phyloP scores from a whole-genome alignment of 2,329 filamentous ascomycete genomes.

The Stemphylium vesicarium region DNA sequence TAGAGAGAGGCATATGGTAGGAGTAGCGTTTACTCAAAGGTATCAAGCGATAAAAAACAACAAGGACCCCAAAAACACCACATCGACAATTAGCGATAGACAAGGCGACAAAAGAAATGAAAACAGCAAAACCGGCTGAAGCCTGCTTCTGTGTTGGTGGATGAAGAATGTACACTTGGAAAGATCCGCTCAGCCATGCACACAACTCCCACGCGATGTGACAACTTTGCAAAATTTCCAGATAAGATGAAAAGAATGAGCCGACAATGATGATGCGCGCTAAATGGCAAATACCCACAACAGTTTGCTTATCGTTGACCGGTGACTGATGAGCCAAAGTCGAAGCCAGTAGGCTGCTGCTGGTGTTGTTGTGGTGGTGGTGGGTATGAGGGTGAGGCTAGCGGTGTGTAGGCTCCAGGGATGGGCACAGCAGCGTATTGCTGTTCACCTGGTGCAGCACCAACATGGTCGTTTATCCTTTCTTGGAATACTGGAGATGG shows the following conservation, averaged over 20 bases:
- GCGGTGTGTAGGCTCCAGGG: constrained; percentile 75
- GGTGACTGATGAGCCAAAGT: constrained; percentile 46
- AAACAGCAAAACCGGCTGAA: background rate
- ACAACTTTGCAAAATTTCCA: constrained; percentile 11
- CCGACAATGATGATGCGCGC: constrained; percentile 15
- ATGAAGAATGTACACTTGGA: background rate
- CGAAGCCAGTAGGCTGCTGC: constrained; percentile 37
- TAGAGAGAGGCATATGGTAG: background rate
- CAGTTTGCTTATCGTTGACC: constrained; percentile 24
- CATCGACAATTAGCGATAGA: constrained; percentile 1
- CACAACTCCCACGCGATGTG: background rate
- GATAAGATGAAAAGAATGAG: constrained; percentile 20
- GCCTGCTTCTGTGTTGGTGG: background rate
- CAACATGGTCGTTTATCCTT: constrained; percentile 67
- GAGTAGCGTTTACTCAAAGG: background rate
- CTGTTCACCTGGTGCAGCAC: constrained; percentile 77
- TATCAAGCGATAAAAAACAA: constrained; percentile 4
- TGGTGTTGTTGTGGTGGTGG: constrained; percentile 32
- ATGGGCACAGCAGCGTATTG: constrained; percentile 88
- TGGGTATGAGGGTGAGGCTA: constrained; percentile 52
- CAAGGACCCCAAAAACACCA: constrained; percentile 23
- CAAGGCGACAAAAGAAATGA: background rate
- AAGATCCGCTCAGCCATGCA: background rate
- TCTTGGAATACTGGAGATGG: constrained; percentile 50
- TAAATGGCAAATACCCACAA: constrained; percentile 10